Base-by-base conservation (phyloP, 306 rosid species). In the Quercus suber region DNA sequence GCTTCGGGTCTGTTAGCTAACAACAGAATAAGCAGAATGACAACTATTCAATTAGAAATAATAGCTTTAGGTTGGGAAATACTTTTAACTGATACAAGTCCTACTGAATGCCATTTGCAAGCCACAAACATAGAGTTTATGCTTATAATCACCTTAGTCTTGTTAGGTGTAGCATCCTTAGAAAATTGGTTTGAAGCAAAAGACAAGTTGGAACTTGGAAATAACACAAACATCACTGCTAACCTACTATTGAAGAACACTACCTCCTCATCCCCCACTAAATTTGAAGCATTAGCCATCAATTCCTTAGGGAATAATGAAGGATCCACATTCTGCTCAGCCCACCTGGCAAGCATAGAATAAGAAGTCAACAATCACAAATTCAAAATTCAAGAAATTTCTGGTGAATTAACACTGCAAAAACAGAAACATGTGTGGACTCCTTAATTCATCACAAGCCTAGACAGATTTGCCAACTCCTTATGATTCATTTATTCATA, bases 241-340 rank as follows among this genome's bases (percentile, higher is more conserved):
- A 59, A 3, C 53, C 53, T 59, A 20, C 13, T 19, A 35, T 28
- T 13, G 53, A 79, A 74, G 52, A 76, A 83, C 41, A 72, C 74
- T 80, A 89, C 99, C 99, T 90, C 97, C 69, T 78, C 89, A 68
- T 91, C 89, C 70, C 63, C 91, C 31, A 91, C 82, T 76, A 90
- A 76, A 78, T 79, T 67, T 69, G 87, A 91, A 72, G 89, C 95
- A 79, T 95, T 84, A 67, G 90, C 82, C 89, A 95, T 77, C 57
- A 95, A 77, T 75, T 95, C 98, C 73, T 87, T 90, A 20, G 99
- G 94, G 83, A 95, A 95, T 75, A 88, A 55, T 1, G 98, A 89
- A 53, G 99, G 98, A 86, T 95, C 98, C 69, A 95, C 98, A 73
- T 90, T 79, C 83, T 91, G 84, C 79, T 95, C 96, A 69, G 98